Evolutionary conservation across 305 asterid species (phyloP).

Genomic region (Fraxinus floribunda): DNA sequence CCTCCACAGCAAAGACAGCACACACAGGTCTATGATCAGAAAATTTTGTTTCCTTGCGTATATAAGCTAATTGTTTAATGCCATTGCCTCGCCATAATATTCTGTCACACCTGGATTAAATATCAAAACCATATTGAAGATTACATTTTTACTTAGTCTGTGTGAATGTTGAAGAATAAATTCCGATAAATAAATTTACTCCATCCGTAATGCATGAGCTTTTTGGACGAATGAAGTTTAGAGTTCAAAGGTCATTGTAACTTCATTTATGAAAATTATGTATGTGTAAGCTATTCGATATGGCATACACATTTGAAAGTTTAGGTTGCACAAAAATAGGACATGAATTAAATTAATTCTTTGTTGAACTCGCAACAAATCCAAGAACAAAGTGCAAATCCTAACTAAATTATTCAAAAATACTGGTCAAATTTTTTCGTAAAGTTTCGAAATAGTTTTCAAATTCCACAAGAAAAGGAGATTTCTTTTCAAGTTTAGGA

Average conservation of each 20-base stretch:
- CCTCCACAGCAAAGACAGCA: constrained; percentile 50
- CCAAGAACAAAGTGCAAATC: background rate
- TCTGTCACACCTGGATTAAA: constrained; percentile 58
- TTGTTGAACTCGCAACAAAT: no score
- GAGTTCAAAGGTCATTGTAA: background rate
- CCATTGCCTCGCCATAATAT: constrained; percentile 64
- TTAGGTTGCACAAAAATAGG: no score
- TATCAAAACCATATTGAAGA: background rate
- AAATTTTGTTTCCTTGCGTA: constrained; percentile 64
- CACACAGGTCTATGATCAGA: constrained; percentile 78
- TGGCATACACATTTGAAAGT: no score
- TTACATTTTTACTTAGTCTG: background rate
- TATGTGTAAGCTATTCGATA: no score
- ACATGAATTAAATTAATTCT: no score
- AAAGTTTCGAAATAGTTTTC: no score
- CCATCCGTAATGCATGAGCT: background rate
- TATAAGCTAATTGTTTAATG: constrained; percentile 51
- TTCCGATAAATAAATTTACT: background rate
- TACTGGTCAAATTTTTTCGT: background rate
- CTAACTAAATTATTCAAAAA: no score
- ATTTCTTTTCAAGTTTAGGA: background rate
- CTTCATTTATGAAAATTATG: background rate
- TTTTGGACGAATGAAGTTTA: background rate
- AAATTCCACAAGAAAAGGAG: background rate
- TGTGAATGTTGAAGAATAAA: background rate